These are phyloP conservation scores for Kwoniella botswanensis DNA, from an alignment of 768 basidiomycete genomes.

Conservation along the genomic window DNA sequence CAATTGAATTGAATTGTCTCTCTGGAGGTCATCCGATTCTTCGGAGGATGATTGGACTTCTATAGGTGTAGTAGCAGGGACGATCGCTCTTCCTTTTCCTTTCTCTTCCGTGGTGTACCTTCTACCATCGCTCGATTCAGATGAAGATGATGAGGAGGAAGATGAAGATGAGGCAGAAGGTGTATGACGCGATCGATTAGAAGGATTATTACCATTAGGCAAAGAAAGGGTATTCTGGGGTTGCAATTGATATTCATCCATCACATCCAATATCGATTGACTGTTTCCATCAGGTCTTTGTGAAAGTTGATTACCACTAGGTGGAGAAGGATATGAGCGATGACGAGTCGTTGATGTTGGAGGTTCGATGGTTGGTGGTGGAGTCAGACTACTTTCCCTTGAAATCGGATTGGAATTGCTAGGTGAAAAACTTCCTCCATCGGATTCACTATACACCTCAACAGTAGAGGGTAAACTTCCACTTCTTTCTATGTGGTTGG, in stretches of 20 bases:
- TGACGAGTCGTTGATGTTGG: constrained; percentile 1
- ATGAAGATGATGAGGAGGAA: not conserved
- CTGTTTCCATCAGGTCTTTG: not conserved
- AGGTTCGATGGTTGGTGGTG: not conserved
- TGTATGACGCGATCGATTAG: not conserved
- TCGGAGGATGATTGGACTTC: constrained; percentile 22
- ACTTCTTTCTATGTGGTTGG: not conserved
- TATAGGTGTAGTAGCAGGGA: constrained; percentile 8
- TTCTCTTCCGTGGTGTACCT: constrained; percentile 35
- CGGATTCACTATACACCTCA: constrained; percentile 11
- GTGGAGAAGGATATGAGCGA: not conserved
- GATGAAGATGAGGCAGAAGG: constrained; percentile 2
- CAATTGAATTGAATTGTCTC: not conserved
- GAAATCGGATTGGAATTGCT: not conserved
- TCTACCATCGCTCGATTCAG: not conserved
- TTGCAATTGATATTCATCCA: not conserved
- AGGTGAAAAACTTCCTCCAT: constrained; percentile 2
- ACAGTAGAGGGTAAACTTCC: constrained; percentile 1
- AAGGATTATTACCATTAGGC: not conserved
- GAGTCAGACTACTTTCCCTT: constrained; percentile 18
- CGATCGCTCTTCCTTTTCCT: constrained; percentile 37
- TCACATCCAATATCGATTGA: constrained; percentile 3
- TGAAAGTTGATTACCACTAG: not conserved
- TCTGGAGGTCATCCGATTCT: not conserved
- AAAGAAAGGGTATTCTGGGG: not conserved